phyloP scores from a whole-genome alignment of 225 moss, liverwort and hornwort species.

The Marchantia paleacea region DNA sequence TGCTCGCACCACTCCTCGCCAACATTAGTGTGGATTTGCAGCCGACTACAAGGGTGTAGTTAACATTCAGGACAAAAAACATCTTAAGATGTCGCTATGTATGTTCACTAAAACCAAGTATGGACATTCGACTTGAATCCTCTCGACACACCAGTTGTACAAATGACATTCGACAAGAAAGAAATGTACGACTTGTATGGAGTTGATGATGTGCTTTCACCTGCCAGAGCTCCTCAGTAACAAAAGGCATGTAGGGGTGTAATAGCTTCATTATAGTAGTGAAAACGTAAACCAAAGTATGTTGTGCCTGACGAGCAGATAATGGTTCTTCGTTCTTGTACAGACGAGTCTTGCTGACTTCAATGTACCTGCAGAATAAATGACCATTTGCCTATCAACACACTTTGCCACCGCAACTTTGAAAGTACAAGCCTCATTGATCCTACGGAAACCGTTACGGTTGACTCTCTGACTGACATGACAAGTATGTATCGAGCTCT shows the following conservation, averaged over 20 bases:
- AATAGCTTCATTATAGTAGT: conserved; percentile 61
- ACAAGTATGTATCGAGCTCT: too few relatives aligned
- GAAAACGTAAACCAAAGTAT: conserved; percentile 70
- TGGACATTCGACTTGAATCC: too few relatives aligned
- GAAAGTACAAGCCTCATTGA: too few relatives aligned
- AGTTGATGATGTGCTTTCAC: conserved; percentile 23
- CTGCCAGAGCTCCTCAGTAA: conserved; percentile 96
- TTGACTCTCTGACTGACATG: too few relatives aligned
- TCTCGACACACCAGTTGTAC: too few relatives aligned
- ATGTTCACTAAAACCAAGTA: too few relatives aligned
- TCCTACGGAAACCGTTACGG: too few relatives aligned
- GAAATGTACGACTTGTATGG: too few relatives aligned
- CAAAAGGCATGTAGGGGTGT: conserved; percentile 85
- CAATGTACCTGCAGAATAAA: conserved; percentile 60
- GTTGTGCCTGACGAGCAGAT: conserved; percentile 49
- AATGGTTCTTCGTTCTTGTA: conserved; percentile 61
- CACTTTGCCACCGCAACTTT: too few relatives aligned
- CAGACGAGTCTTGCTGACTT: conserved; percentile 78
- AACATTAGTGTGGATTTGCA: neutral
- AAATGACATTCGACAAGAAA: too few relatives aligned
- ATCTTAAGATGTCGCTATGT: too few relatives aligned
- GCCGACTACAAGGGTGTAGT: neutral
- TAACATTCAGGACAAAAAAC: neutral
- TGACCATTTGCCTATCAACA: too few relatives aligned
- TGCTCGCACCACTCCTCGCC: conserved; percentile 16